A percentile compares a stretch with the other conserved stretches of the same genome.
Conservation (phyloP, 1,284 basidiomycete species). For the Leccinum angustisporum region DNA sequence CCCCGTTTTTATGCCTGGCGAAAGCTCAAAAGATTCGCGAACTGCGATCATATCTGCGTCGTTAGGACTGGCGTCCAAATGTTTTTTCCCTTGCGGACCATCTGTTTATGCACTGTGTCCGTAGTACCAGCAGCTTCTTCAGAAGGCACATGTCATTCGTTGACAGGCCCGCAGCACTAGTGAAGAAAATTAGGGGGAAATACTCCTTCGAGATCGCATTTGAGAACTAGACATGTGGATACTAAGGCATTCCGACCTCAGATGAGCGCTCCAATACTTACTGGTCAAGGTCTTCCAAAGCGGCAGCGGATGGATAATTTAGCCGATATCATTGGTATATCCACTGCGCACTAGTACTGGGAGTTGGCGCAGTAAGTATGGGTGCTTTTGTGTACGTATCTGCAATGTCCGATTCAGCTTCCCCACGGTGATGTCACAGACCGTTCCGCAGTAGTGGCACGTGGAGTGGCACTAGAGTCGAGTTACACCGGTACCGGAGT, state of each 20-base stretch:
- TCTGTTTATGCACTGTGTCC: not conserved
- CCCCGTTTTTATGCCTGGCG: slow-evolving; percentile 9
- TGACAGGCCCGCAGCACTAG: not conserved
- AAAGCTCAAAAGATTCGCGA: not conserved
- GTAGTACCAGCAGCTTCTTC: not conserved
- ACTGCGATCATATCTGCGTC: not conserved
- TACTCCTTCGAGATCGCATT: not conserved
- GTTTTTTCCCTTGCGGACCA: not conserved
- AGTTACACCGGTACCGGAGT: too few relatives aligned
- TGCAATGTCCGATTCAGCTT: not conserved
- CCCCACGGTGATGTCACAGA: not conserved
- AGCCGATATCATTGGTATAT: not conserved
- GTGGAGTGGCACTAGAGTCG: too few relatives aligned
- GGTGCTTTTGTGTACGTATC: not conserved
- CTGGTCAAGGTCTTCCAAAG: not conserved
- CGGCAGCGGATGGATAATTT: not conserved
- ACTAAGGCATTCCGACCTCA: not conserved
- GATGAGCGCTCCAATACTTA: not conserved
- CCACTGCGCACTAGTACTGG: not conserved
- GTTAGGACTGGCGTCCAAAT: too few relatives aligned
- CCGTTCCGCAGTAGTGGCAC: too few relatives aligned
- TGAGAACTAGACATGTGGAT: not conserved
- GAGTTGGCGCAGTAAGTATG: not conserved
- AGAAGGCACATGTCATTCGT: not conserved
- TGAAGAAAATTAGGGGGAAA: not conserved